Base-by-base conservation (phyloP, 2,329 filamentous ascomycete species). In the Penicillium italicum region DNA sequence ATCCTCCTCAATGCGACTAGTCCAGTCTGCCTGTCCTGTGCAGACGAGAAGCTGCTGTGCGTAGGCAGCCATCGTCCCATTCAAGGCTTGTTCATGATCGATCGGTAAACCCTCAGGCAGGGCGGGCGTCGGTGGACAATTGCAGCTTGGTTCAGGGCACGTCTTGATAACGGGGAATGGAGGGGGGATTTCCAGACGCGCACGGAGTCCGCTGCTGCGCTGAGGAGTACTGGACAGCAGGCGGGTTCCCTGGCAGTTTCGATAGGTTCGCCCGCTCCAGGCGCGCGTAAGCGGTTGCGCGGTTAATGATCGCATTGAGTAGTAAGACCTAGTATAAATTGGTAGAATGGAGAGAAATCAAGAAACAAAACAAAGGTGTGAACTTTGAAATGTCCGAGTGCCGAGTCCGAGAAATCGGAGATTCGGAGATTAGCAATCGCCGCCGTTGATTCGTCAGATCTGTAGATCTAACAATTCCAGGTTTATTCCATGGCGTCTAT, bases 1-100 rank as follows among this genome's bases (percentile, higher is more conserved):
- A 57, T 95, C 91, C 43, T 96, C 86, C 70, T 96, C 91, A 59
- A 97, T 95, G 55, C 84, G 83, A 67, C 88, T 92, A 28, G 81
- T 79, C 92, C 92, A 97, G 74, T 96, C 89, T 30, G 81, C 76
- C 58, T 85, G 84, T 5, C 90, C 91, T 0, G 91, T 96, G 59
- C 88, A 92, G 14, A 97, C 80, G 10, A 97, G 74, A 4, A 97
- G 82, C 64, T 97, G 91, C 72, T 95, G 87, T 1, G 85, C 80
- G 70, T 96, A 96, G 1, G 81, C 78, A 2, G 88, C 80, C 75
- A 96, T 92, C 6, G 88, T 87, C 12, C 89, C 89, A 68, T 89
- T 87, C 41, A 97, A 77, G 18, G 82, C 79, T 37, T 83, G 83
- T 58, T 83, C 80, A 64, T 82, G 80, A 69, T 97, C 91, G 50